Percentiles rank a stretch among this genome's conserved stretches.
Evolutionary conservation across 345 rosid genomes (phyloP).

Genomic region (Euphorbia pulcherrima): DNA sequence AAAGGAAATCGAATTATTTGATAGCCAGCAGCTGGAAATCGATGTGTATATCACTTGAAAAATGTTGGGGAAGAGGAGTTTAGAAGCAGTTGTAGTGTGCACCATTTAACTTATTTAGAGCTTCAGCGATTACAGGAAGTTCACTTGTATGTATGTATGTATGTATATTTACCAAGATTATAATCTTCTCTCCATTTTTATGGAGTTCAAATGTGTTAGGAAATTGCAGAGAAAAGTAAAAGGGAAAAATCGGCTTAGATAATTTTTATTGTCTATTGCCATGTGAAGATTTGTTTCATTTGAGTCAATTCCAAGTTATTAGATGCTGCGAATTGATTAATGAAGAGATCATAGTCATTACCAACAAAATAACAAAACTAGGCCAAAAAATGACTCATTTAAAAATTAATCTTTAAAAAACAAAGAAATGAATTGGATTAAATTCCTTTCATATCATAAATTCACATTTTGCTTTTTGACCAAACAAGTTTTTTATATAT

Average conservation of each 20-base stretch:
- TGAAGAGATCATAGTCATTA: too few species aligned
- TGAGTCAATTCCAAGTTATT: background rate
- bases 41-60: slow-evolving; percentile 1
- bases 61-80: slow-evolving; percentile 9
- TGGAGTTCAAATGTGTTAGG: slow-evolving; percentile 9
- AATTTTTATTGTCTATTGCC: background rate
- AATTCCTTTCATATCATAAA: too few species aligned
- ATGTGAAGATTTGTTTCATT: background rate
- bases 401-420: too few species aligned
- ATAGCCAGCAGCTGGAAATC: background rate
- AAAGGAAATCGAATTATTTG: slow-evolving; percentile 4
- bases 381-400: too few species aligned
- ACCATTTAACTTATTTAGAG: slow-evolving; percentile 17
- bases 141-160: slow-evolving; percentile 13
- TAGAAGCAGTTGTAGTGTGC: slow-evolving; percentile 34
- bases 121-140: slow-evolving; percentile 23
- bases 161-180: slow-evolving; percentile 17
- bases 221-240: slow-evolving; percentile 11
- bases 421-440: too few species aligned
- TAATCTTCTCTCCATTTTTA: slow-evolving; percentile 7
- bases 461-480: too few species aligned
- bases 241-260: background rate
- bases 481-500: too few species aligned
- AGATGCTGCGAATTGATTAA: too few species aligned
- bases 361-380: too few species aligned